Base-by-base conservation (phyloP, 2,329 filamentous ascomycete genomes). In the Pochonia chlamydosporia region DNA sequence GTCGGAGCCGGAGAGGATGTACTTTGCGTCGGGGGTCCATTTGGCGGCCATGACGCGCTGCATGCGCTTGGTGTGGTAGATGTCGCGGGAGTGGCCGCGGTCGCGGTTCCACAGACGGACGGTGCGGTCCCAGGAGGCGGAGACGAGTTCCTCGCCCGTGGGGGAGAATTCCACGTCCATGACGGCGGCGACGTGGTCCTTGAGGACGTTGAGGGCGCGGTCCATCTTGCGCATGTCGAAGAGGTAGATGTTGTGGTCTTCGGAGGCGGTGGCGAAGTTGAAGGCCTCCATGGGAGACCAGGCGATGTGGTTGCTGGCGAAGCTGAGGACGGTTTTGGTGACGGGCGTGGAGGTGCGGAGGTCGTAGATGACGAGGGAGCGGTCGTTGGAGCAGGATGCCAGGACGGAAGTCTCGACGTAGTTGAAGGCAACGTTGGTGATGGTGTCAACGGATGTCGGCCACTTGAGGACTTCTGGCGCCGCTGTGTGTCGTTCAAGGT, bases 221-320 rank as follows among this genome's bases (percentile, higher is more conserved):
- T 88, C 83, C 65, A 96, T 85, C 63, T 89, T 92, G 57, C 93
- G 81, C 81, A 95, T 95, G 66, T 99, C 93, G 61, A 99, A 99
- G 51, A 96, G 79, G 54, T 74, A 74, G 54, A 87, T 78, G 65
- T 95, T 95, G 71, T 96, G 92, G 61, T 97, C 93, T 72, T 99
- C 93, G 57, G 87, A 95, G 11, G 89, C 93, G 25, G 91, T 83
- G 14, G 90, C 92, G 61, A 97, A 85, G 70, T 97, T 96, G 75
- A 95, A 95, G 7, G 90, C 87, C 66, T 96, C 91, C 85, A 96
- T 93, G 0, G 93, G 93, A 56, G 96, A 96, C 89, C 92, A 99
- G 37, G 86, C 78, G 44, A 96, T 77, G 42, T 84, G 79, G 70
- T 96, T 96, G 49, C 82, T 86, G 31, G 90, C 82, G 56, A 99